Evolutionary conservation across 2,329 filamentous ascomycete genomes (phyloP).

Genomic region (Xylariaceae sp.): DNA sequence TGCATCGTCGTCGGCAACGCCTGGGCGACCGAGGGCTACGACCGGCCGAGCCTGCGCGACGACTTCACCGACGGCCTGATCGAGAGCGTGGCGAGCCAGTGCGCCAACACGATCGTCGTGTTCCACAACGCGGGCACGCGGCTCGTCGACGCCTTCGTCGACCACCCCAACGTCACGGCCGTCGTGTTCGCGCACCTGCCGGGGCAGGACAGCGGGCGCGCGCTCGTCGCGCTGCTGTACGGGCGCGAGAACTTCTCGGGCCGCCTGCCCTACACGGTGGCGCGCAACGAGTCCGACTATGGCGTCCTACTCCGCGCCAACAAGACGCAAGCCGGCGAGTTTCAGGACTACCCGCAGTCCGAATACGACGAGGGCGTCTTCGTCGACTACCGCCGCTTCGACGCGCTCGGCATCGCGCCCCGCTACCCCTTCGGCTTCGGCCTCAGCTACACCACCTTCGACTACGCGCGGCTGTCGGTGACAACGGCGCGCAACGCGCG

Average conservation of each 20-base stretch:
- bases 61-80: constrained; percentile 43
- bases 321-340: constrained; percentile 34
- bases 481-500: background rate
- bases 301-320: constrained; percentile 22
- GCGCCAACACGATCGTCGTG: constrained; percentile 53
- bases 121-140: constrained; percentile 54
- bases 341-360: constrained; percentile 17
- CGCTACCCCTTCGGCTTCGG: constrained; percentile 60
- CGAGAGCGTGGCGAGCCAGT: constrained; percentile 38
- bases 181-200: constrained; percentile 47
- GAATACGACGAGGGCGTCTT: constrained; percentile 50
- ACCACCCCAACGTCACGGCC: constrained; percentile 62
- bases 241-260: constrained; percentile 41
- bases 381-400: constrained; percentile 58
- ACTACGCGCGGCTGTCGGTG: constrained; percentile 38
- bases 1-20: constrained; percentile 49
- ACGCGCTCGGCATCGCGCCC: constrained; percentile 46
- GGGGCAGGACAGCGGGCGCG: constrained; percentile 57
- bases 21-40: constrained; percentile 56
- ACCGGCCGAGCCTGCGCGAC: constrained; percentile 47
- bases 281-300: constrained; percentile 37
- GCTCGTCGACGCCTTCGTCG: constrained; percentile 47
- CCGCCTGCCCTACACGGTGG: constrained; percentile 42
- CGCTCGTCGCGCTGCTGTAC: constrained; percentile 66
- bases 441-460: constrained; percentile 60